Evolutionary conservation across 257 asterid genomes (phyloP).

Genomic region (Cinchona pubescens): DNA sequence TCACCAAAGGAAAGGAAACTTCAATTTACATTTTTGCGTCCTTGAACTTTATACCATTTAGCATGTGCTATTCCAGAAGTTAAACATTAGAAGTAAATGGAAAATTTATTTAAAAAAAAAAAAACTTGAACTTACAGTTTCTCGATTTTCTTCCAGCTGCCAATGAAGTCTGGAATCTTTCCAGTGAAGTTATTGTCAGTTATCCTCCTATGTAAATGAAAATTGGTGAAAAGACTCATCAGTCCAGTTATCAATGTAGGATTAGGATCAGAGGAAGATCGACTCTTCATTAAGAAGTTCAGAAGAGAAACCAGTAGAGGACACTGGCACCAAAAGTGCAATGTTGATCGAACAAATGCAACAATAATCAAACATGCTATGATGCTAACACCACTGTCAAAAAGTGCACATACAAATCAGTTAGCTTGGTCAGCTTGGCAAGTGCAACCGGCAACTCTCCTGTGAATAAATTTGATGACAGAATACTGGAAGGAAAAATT

Average conservation of each 20-base stretch:
- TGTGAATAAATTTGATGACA: conserved; percentile 72
- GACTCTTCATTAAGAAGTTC: not conserved
- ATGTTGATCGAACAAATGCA: not conserved
- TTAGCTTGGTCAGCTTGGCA: conserved; percentile 59
- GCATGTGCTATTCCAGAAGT: not conserved
- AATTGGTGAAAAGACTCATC: not conserved
- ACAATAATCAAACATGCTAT: not conserved
- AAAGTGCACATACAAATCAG: conserved; percentile 59
- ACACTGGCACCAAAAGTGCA: not conserved
- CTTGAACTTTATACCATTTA: not conserved
- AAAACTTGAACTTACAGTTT: conserved; percentile 58
- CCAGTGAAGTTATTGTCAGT: conserved; percentile 89
- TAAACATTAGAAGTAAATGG: not conserved
- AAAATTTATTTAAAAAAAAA: not conserved
- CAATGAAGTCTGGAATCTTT: conserved; percentile 70
- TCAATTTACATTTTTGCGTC: not conserved
- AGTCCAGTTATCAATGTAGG: not conserved
- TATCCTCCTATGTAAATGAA: conserved; percentile 53
- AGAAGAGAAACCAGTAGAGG: not conserved
- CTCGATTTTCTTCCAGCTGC: conserved; percentile 71
- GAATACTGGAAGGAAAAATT: conserved; percentile 36
- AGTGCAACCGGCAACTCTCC: conserved; percentile 60
- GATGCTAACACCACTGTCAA: not conserved
- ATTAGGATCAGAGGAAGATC: not conserved
- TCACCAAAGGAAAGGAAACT: not conserved